Percentiles rank a stretch among this genome's conserved stretches.
Evolutionary conservation across 176 grass and related monocot genomes (phyloP).

Genomic region (Avena atlantica): DNA sequence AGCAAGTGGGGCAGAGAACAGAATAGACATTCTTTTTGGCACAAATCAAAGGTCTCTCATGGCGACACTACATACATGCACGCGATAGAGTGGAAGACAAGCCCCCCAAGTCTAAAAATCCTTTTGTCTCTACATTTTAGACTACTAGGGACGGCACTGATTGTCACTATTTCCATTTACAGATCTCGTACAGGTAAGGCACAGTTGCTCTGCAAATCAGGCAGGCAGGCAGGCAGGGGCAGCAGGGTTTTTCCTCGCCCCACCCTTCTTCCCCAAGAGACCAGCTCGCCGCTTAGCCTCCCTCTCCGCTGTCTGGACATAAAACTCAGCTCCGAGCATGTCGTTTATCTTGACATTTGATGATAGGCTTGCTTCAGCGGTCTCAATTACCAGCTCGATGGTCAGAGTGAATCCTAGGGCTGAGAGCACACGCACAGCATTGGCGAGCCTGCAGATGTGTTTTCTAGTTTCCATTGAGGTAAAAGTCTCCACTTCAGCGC

Average conservation of each 20-base stretch:
- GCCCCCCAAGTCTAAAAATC: not conserved
- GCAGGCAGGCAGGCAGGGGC: not conserved
- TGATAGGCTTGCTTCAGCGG: slow-evolving; percentile 58
- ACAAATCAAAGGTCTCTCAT: not conserved
- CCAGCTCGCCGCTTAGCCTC: slow-evolving; percentile 67
- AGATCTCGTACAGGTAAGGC: not conserved
- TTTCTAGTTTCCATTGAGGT: slow-evolving; percentile 67
- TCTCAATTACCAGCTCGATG: slow-evolving; percentile 63
- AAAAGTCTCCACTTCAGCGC: slow-evolving; percentile 37
- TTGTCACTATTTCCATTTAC: not conserved
- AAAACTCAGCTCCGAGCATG: slow-evolving; percentile 88
- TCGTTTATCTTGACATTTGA: slow-evolving; percentile 67
- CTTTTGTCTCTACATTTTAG: not conserved
- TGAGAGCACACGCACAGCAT: slow-evolving; percentile 72
- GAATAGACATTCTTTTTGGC: not conserved
- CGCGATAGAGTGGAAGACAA: not conserved
- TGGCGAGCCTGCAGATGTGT: slow-evolving; percentile 82
- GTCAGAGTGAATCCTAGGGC: slow-evolving; percentile 82
- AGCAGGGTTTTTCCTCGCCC: slow-evolving; percentile 31
- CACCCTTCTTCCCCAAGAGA: slow-evolving; percentile 54
- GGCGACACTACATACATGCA: not conserved
- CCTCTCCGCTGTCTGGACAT: slow-evolving; percentile 73
- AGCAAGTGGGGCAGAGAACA: not conserved
- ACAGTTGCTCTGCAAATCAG: not conserved
- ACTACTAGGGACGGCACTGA: not conserved